These are phyloP conservation scores for Diplodia scrobiculata DNA, from an alignment of 2,329 filamentous ascomycete genomes.

Conservation along the genomic window DNA sequence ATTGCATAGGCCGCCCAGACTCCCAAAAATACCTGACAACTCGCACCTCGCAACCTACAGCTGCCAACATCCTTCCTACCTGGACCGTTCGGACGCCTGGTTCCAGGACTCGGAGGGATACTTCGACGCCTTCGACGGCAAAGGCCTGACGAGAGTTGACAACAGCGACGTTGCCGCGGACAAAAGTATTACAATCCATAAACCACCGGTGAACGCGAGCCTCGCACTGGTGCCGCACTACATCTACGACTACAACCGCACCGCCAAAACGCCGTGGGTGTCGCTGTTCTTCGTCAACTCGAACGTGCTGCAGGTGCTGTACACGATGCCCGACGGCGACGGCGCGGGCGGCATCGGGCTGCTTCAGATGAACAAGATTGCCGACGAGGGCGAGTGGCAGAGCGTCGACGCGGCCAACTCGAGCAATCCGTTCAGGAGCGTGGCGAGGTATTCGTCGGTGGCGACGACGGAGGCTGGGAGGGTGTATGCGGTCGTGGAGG, in stretches of 20 bases:
- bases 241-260: background rate
- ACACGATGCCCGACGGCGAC: background rate
- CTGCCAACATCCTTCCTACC: background rate
- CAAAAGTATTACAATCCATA: background rate
- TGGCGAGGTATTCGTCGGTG: background rate
- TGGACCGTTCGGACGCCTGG: background rate
- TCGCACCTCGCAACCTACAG: background rate
- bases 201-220: constrained; percentile 3
- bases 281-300: constrained; percentile 8
- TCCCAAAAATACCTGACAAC: background rate
- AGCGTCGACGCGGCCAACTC: background rate
- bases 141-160: background rate
- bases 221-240: background rate
- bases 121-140: background rate
- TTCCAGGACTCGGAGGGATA: background rate
- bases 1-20: background rate
- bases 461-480: background rate
- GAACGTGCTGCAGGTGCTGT: background rate
- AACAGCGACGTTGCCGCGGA: background rate
- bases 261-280: background rate
- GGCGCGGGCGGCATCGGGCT: background rate
- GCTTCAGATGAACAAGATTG: background rate
- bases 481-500: constrained; percentile 1
- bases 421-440: background rate
- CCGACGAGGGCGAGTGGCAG: background rate